Evolutionary conservation across 2,329 filamentous ascomycete genomes (phyloP), one percentile per base, ranked within the genome.

Genomic region (Trichoderma atroviride): DNA sequence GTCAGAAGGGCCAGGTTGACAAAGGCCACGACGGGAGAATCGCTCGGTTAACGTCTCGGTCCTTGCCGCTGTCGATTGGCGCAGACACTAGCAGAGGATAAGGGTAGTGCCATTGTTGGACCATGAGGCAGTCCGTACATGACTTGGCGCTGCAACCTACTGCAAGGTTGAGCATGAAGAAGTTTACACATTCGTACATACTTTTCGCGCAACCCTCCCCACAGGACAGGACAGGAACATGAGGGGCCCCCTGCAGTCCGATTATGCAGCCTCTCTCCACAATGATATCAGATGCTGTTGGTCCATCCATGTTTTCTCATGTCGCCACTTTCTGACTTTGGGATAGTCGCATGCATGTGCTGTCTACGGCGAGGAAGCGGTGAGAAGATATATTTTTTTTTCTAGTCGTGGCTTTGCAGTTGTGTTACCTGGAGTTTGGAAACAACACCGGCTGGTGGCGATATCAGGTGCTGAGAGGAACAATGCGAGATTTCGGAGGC

Each of bases 291-390:
- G 47, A 57, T 40, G 9, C 37, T 19, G 56, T 55, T 60, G 65
- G 47, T n/a, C 33, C 50, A 58, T 56, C 43, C 33, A 68, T 61
- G 57, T 61, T 60, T 43, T 58, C 43, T 14, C 35, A 19, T 27
- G 31, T 52, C 43, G 56, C 50, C 65, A 68, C 65, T 56, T 61
- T 47, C 56, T 61, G 57, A 43, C 65, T 68, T 68, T 33, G 65
- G 65, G 29, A 55, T 68, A 61, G 65, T 55, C 24, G 57, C 47
- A 68, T 68, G 65, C 43, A 61, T 60, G 65, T 68, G 57, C 37
- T 61, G 58, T 68, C 64, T 43, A 14, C 37, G n/a, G 10, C 43
- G 29, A 37, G 27, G 31, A 47, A 68, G 65, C 65, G 65, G 65
- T 68, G 65, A 68, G 55, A 61, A 59, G 61, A 3, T 53, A 13